Conservation (phyloP, 257 asterid species). For the Fraxinus cuspidata region DNA sequence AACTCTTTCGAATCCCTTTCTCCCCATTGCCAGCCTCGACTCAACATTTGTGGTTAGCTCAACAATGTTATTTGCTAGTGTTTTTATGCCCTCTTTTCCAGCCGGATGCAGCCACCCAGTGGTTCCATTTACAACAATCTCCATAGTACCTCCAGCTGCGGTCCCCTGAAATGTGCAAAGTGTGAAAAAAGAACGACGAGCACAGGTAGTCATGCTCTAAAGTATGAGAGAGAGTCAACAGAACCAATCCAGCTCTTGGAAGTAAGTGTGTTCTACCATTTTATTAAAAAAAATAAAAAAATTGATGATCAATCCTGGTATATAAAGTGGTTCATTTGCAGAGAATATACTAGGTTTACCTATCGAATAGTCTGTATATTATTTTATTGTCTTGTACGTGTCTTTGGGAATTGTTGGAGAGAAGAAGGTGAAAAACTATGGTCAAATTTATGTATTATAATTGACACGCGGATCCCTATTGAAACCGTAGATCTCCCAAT, state of each 20-base stretch:
- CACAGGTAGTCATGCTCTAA: slow-evolving; percentile 18
- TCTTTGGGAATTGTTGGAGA: too few relatives aligned
- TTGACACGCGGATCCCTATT: not conserved
- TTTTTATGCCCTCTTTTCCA: slow-evolving; percentile 85
- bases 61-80: slow-evolving; percentile 74
- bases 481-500: not conserved
- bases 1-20: slow-evolving; percentile 64
- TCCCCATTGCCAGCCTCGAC: slow-evolving; percentile 72
- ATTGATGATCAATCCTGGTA: not conserved
- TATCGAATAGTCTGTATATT: too few relatives aligned
- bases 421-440: too few relatives aligned
- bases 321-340: not conserved
- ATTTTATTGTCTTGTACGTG: too few relatives aligned
- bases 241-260: not conserved
- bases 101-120: slow-evolving; percentile 90
- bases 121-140: slow-evolving; percentile 78
- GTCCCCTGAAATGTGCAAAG: slow-evolving; percentile 63
- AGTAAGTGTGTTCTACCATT: not conserved
- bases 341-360: not conserved
- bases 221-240: slow-evolving; percentile 14
- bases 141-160: slow-evolving; percentile 95
- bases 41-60: slow-evolving; percentile 61
- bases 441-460: not conserved
- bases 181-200: not conserved
- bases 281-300: too few relatives aligned